These are phyloP conservation scores for Claviceps maximensis DNA, from an alignment of 2,329 filamentous ascomycete species.

Conservation along the genomic window DNA sequence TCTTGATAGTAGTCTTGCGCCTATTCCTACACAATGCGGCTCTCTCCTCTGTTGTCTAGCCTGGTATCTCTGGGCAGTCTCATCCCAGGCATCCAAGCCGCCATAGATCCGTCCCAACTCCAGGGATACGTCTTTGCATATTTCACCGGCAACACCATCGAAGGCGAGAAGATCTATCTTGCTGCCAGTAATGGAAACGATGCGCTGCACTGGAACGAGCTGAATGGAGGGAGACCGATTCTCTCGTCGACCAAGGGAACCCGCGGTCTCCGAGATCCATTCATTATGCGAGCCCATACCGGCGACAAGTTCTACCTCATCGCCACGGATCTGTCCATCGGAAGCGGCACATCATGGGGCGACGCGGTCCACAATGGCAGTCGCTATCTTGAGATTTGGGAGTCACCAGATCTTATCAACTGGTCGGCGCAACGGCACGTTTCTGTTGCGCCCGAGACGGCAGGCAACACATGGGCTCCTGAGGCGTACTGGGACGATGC, in stretches of 20 bases:
- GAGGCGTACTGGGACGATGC: neutral
- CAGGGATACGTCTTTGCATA: neutral
- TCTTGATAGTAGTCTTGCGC: neutral
- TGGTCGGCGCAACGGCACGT: neutral
- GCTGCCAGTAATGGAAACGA: neutral
- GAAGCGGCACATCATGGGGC: slow-evolving; percentile 2
- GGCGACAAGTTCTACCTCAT: slow-evolving; percentile 2
- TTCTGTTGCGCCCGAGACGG: neutral
- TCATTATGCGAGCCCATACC: slow-evolving; percentile 1
- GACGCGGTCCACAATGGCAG: neutral
- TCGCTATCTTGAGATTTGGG: slow-evolving; percentile 1
- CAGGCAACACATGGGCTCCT: neutral
- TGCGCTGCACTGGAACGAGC: neutral
- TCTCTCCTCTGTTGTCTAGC: neutral
- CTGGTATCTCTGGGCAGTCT: neutral
- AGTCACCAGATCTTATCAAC: neutral
- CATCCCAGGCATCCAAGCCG: neutral
- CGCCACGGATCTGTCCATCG: slow-evolving; percentile 1
- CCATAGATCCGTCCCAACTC: neutral
- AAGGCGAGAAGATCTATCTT: slow-evolving; percentile 1
- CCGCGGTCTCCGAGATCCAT: neutral
- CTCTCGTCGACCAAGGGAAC: neutral
- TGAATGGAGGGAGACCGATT: neutral
- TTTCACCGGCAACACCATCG: slow-evolving; percentile 1
- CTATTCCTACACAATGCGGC: neutral